phyloP scores from a whole-genome alignment of 352 stramenopile genomes.

The Phytophthora citricola region DNA sequence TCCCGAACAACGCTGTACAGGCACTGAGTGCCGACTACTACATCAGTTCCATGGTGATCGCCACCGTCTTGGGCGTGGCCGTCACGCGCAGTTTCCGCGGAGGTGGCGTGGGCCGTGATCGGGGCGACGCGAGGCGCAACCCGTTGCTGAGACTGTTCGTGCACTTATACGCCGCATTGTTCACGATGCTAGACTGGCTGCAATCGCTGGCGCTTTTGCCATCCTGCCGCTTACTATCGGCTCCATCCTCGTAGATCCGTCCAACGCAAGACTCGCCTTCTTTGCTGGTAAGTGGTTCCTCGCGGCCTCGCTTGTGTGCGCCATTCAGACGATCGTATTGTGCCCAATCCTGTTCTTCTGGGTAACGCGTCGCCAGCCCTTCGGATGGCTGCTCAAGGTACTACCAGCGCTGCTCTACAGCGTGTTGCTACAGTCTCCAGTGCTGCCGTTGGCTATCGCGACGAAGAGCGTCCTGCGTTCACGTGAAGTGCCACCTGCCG shows the following conservation, averaged over 20 bases:
- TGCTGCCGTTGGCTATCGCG: conserved; percentile 58
- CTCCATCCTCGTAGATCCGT: conserved; percentile 46
- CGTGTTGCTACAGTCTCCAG: conserved; percentile 49
- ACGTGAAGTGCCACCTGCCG: conserved; percentile 50
- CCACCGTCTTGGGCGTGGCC: conserved; percentile 51
- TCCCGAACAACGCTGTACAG: conserved; percentile 59
- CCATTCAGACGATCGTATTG: conserved; percentile 54
- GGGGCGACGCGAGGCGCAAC: conserved; percentile 52
- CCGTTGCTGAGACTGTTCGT: conserved; percentile 64
- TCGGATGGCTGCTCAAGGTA: conserved; percentile 53
- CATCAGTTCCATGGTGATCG: conserved; percentile 60
- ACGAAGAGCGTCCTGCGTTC: conserved; percentile 66
- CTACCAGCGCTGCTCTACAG: conserved; percentile 57
- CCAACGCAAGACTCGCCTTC: conserved; percentile 38
- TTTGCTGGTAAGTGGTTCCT: conserved; percentile 60
- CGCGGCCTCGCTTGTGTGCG: conserved; percentile 21
- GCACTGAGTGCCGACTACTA: conserved; percentile 49
- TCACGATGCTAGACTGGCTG: conserved; percentile 66
- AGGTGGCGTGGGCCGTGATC: conserved; percentile 39
- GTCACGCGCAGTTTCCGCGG: conserved; percentile 53
- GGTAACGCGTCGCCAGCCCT: conserved; percentile 65
- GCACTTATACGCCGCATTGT: conserved; percentile 66
- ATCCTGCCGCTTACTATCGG: conserved; percentile 57
- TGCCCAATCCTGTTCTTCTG: conserved; percentile 54
- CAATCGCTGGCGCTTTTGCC: conserved; percentile 57